Conservation (phyloP, 2,329 filamentous ascomycete species). For the Pseudogymnoascus sp. region DNA sequence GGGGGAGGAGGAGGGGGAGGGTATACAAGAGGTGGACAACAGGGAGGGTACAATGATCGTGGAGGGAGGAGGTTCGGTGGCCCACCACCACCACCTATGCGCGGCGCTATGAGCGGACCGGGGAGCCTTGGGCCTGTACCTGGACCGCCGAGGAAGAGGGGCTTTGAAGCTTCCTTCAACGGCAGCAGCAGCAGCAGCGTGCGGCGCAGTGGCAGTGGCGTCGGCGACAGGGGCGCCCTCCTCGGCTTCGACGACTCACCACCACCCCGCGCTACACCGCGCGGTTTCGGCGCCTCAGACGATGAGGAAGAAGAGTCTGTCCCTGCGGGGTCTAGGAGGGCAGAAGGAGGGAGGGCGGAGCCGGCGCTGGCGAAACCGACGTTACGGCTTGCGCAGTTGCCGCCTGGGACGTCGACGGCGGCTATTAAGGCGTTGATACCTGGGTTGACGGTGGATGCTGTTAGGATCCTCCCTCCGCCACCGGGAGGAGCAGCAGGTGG, state of each 20-base stretch:
- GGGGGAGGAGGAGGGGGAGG: constrained; percentile 23
- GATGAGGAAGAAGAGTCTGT: constrained; percentile 44
- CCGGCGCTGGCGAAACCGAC: constrained; percentile 56
- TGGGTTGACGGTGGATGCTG: constrained; percentile 59
- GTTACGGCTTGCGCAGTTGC: constrained; percentile 51
- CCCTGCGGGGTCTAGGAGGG: constrained; percentile 26
- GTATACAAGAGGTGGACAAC: background rate
- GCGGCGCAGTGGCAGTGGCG: background rate
- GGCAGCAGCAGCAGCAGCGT: constrained; percentile 11
- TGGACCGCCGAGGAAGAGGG: constrained; percentile 46
- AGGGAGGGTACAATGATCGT: background rate
- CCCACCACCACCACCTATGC: background rate
- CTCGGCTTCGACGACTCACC: background rate
- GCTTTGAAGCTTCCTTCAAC: constrained; percentile 38
- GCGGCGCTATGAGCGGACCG: constrained; percentile 44
- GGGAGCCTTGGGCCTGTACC: constrained; percentile 52
- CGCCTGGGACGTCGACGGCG: constrained; percentile 50
- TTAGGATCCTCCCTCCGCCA: constrained; percentile 58
- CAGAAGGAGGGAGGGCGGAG: constrained; percentile 37
- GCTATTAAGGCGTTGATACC: constrained; percentile 53
- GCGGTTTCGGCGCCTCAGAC: constrained; percentile 64
- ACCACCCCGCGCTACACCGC: constrained; percentile 45
- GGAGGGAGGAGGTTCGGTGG: background rate
- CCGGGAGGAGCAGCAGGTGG: constrained; percentile 34
- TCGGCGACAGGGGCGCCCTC: constrained; percentile 11